Base-by-base conservation (phyloP, 2,329 filamentous ascomycete species). In the Lachnellula subtilissima region DNA sequence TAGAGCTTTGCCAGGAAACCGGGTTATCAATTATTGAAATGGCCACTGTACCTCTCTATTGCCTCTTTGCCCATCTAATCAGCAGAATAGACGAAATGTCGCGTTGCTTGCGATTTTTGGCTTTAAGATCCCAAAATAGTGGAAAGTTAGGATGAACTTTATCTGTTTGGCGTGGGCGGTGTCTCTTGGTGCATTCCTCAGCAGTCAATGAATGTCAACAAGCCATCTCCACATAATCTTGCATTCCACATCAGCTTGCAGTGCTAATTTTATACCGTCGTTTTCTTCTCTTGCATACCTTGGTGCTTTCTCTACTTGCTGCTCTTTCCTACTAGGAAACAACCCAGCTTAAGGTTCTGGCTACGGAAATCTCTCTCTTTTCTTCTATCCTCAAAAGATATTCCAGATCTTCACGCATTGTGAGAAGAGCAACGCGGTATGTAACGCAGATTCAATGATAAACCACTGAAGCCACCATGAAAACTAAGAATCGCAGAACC, bases 181-280 rank as follows among this genome's bases (percentile, higher is more conserved):
- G 28, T 32, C 28, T 28, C 28, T 12, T 32, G 28, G 28, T 52
- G 39, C 50, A 52, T 52, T 52, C 50, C 50, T 52, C 50, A 35
- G 43, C 43, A 48, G 40, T 53, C 36, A 45, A 48, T 32, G 15
- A 42, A 39, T 53, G 51, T 53, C 43, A 48, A 53, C 50, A 53
- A 53, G 35, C 12, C 35, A 28, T 48, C 42, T 40, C 19, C 40
- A 40, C 23, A 15, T 49, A 36, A 37, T 25, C 45, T 35, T 51
- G 25, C 51, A 48, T 45, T 48, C 48, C 40, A 54, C 46, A 47
- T 43, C 43, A 17, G 9, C 8, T 32, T 37, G 17, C 42, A 23
- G 48, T 28, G 22, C 25, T 32, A 32, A 17, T 17, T 35, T n/a
- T 12, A 32, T 32, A 22, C 14, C 14, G 1, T 28, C 22, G 28